Conservation (phyloP, 202 grass and related monocot species). For the Schoenoplectus triqueter region DNA sequence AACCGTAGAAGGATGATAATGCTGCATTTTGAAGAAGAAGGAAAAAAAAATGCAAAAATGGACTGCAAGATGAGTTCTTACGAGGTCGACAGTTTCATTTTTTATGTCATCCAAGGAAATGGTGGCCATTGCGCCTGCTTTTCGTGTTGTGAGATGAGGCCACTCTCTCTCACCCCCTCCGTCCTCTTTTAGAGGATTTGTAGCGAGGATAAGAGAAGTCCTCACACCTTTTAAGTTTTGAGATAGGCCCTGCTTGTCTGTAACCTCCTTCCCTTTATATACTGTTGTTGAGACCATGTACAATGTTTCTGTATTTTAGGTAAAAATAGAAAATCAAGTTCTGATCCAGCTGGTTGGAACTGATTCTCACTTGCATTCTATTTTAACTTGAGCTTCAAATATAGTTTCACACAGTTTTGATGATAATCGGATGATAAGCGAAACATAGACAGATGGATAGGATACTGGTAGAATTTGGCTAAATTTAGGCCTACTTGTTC, state of each 20-base stretch:
- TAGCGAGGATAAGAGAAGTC: conserved; percentile 11
- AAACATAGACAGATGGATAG: background rate
- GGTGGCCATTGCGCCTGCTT: conserved; percentile 40
- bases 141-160: background rate
- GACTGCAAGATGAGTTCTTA: conserved; percentile 37
- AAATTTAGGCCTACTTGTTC: conserved; percentile 15
- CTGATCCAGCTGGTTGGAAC: background rate
- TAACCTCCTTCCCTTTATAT: conserved; percentile 35
- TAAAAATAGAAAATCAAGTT: conserved; percentile 28
- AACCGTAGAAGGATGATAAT: background rate
- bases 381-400: background rate
- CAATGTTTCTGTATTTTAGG: background rate
- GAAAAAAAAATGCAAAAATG: background rate
- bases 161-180: background rate
- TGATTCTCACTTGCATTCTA: background rate
- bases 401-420: background rate
- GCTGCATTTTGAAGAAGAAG: background rate
- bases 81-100: conserved; percentile 70
- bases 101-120: conserved; percentile 67
- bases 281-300: conserved; percentile 14
- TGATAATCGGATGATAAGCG: background rate
- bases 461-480: background rate
- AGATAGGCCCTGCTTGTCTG: background rate
- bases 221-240: background rate
- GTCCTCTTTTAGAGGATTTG: conserved; percentile 34